Evolutionary conservation across 371 early-diverging fungal genomes (phyloP), one percentile per base, ranked within the genome.

Genomic region (Caulochytrium protostelioides): DNA sequence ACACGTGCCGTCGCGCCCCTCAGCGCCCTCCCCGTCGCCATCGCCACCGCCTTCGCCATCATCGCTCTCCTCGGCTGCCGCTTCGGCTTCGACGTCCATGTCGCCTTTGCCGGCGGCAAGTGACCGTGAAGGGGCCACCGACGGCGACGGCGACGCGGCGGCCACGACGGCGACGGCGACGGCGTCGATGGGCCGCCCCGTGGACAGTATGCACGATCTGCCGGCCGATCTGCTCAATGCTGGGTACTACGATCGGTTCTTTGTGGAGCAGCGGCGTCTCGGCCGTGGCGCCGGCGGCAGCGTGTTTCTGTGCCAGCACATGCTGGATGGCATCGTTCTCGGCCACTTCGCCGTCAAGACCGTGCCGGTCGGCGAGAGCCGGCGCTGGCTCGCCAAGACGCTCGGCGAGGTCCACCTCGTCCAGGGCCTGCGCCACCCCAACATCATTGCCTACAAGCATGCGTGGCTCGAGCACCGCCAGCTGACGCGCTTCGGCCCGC

Each of bases 201-300:
- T n/a, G n/a, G n/a, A 26, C 27, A n/a, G n/a, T 26, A 28, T 34
- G 23, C 29, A 22, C 14, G 19, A 34, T 34, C 6, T 6, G 6
- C n/a, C 19, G 15, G n/a, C 30, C 30, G 8, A 6, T 41, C n/a
- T n/a, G n/a, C n/a, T 60, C 44, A 65, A 61, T 38, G 50, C 59
- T 43, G 92, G 92, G 0, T 94, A 94, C 46, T 94, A 94, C 45
- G 65, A 70, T n/a, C 70, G 80, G 5, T 94, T 94, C 49, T 94
- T 94, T 49, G 62, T 73, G 2, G 87, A 92, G 43, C 57, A 65
- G 35, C 63, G 60, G 29, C 79, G 80, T 43, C 57, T 94, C 1
- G 95, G 95, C 8, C 63, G 80, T 34, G 95, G 95, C 0, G 70
- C 70, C 39, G 61, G 92, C 13, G 94, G 94, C 18, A 73, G 77